Evolutionary conservation across 306 rosid species (phyloP), one percentile per base, ranked within the genome.

Genomic region (Cucumis sativus): DNA sequence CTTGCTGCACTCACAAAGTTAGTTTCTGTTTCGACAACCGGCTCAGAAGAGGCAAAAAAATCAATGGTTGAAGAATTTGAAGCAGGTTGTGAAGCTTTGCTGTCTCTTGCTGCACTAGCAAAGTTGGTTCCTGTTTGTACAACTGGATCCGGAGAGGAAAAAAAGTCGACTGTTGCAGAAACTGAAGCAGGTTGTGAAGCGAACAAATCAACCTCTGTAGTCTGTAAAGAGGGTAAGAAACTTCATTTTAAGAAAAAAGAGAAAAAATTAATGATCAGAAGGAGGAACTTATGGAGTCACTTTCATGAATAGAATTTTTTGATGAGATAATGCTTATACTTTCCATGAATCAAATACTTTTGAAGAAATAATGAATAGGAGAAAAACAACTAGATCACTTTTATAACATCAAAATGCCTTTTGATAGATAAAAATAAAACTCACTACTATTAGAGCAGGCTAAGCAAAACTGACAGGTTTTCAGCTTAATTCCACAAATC

Each of bases 141-240:
- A 81, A 82, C 92, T 35, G 90, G 88, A 75, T 86, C 89, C 37
- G 96, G 83, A 77, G 82, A 55, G n/a, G 92, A 83, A 83, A 96
- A 89, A 80, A 89, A 86, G 81, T 92, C 91, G 55, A 91, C 92
- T 11, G 93, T 80, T 68, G 98, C 77, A 71, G 93, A 63, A 79
- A 82, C 83, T 7, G 95, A 57, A 83, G 93, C 80, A 39, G 97
- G 89, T 70, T 85, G 88, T 30, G 98, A 81, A 39, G 91, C 91
- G 83, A 96, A 96, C 23, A 88, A 89, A 89, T 96, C 96, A 78
- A 87, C 89, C 54, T 85, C 88, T 56, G 64, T 85, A 63, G 65
- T 84, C 97, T 95, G 90, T 67, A 83, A 30, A 84, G 75, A 74
- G 68, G 40, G 69, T 7, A 82, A 4, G 43, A 49, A 17, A 10